Base-by-base conservation (phyloP, 345 rosid species). In the Hypericum perforatum region DNA sequence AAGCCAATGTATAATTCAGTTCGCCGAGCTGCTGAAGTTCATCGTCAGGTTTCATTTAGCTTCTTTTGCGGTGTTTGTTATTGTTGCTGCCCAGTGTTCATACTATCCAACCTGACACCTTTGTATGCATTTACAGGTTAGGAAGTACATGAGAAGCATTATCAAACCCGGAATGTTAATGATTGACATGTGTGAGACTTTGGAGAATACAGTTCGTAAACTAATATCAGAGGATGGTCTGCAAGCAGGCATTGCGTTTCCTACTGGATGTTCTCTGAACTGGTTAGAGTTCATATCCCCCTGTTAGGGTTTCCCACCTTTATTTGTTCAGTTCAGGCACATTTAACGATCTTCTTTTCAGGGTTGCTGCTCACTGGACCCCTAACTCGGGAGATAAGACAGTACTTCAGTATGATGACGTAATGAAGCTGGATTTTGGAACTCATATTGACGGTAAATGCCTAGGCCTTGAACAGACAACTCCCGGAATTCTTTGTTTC, bases 341-440 rank as follows among this genome's bases (percentile, higher is more conserved):
- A n/a, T n/a, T n/a, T 64, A 8, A 9, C 54, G 32, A 41, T 50
- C 63, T 43, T 12, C 22, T 43, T 55, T 41, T 44, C 65, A 86
- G 99, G 95, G 92, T 94, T 29, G 99, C 95, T 68, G 97, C 99
- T 50, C 97, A 94, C 48, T 89, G 99, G 99, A 85, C 99, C 45
- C 98, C 99, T 7, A 94, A 94, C 76, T 53, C 86, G 0, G 95
- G 99, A 64, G 99, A 94, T 58, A 82, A 85, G 68, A 89, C 99
- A 62, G 89, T 89, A 43, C 99, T 92, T 70, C 85, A 89, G 78
- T 85, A 88, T 51, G 97, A 89, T 46, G 95, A 85, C 69, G 97
- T 92, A 47, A 84, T 92, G 97, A 89, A 92, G 71, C 67, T 92
- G 80, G 97, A 86, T 75, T 89, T 92, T 71, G 99, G 99, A 54